Evolutionary conservation across 768 basidiomycete species (phyloP).

Genomic region (Pleurotus salmoneostramineus): DNA sequence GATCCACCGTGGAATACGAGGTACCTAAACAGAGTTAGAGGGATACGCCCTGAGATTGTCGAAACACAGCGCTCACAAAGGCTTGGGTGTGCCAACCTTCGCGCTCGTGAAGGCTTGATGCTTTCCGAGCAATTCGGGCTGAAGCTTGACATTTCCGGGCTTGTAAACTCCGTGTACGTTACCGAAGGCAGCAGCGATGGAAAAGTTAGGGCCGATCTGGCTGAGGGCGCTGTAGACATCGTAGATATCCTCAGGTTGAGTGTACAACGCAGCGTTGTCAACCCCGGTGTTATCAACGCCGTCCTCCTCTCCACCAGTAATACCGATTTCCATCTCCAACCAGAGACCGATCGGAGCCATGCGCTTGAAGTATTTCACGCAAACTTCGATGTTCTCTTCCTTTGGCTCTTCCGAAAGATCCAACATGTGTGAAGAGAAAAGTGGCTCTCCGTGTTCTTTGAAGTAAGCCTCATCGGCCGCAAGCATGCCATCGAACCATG

Average conservation of each 20-base stretch:
- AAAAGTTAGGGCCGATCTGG: conserved; percentile 88
- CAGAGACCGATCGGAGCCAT: conserved; percentile 90
- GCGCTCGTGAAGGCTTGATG: conserved; percentile 77
- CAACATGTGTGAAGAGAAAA: conserved; percentile 98
- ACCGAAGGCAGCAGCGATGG: conserved; percentile 96
- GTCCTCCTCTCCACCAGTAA: conserved; percentile 99
- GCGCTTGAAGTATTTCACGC: conserved; percentile 92
- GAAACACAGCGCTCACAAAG: conserved; percentile 57
- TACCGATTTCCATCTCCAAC: conserved; percentile 99
- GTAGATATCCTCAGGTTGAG: conserved; percentile 94
- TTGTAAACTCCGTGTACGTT: conserved; percentile 99
- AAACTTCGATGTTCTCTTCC: conserved; percentile 92
- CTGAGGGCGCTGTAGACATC: conserved; percentile 86
- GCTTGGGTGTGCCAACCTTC: conserved; percentile 63
- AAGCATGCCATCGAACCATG: conserved; percentile 99
- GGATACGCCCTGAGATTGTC: neutral
- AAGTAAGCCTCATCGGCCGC: conserved; percentile 92
- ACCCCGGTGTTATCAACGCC: conserved; percentile 97
- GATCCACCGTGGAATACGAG: conserved; percentile 99
- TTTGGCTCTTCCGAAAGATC: conserved; percentile 92
- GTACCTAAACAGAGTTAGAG: conserved; percentile 49
- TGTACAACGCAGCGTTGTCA: conserved; percentile 93
- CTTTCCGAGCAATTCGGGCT: conserved; percentile 86
- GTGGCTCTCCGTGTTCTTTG: conserved; percentile 81
- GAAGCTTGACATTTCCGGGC: conserved; percentile 93